Evolutionary conservation across 148 eudicot species (phyloP), one percentile per base, ranked within the genome.

Genomic region (Persicaria maculosa): DNA sequence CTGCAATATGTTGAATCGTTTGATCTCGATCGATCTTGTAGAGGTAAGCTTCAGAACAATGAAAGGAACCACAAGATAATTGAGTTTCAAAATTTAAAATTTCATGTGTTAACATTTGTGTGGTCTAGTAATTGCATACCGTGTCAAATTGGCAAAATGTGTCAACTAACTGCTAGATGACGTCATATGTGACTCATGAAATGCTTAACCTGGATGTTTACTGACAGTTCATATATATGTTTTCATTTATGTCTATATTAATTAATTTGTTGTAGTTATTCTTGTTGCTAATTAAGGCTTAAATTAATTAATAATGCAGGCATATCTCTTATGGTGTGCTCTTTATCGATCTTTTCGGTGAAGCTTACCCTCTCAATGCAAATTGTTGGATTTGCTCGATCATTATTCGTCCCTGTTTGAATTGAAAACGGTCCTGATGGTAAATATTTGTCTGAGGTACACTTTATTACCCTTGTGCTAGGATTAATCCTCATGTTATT

Each of bases 351-450:
- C 53, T 86, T 88, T 76, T 94, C 93, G 14, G 82, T 91, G 78
- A 91, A 85, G 78, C 84, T 94, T 69, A 83, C 91, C 12, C 78
- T 94, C 44, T 50, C 81, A 72, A 89, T 91, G 98, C 91, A 94
- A 84, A 91, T 91, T 78, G 76, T 84, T 78, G 98, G 95, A 71
- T 86, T 90, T 77, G 86, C 85, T 20, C n/a, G n/a, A n/a, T n/a
- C 86, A 89, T 79, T 93, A 84, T 78, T 93, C 91, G 25, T 89
- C 98, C 75, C 92, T 93, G 17, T 93, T 93, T 85, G 93, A 86
- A 84, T 93, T 85, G 93, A 86, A 84, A 88, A 72, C 78, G 85
- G 76, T 58, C 81, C 74, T 74, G 87, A 79, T 65, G 83, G 84
- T 68, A 69, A 81, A 74, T 74, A 59, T 79, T 81, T 74, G 40